These are phyloP conservation scores for Ceratobasidium papillatum DNA, from an alignment of 1,284 basidiomycete genomes.

Conservation along the genomic window DNA sequence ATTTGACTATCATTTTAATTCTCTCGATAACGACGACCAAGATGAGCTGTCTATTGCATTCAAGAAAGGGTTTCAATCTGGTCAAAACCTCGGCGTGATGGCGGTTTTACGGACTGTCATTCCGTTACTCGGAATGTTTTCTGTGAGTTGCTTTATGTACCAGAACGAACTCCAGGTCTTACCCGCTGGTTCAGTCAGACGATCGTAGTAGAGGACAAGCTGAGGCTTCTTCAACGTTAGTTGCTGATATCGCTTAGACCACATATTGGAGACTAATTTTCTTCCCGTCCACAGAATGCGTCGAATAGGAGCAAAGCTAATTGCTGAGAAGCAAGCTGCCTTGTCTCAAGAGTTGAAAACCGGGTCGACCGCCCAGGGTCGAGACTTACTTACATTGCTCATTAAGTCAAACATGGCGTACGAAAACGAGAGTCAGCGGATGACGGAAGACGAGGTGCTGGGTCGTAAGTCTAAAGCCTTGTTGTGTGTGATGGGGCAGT, in stretches of 20 bases:
- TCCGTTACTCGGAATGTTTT: not conserved
- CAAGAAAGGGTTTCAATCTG: constrained; percentile 13
- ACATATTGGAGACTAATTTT: constrained; percentile 18
- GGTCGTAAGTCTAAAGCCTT: constrained; percentile 63
- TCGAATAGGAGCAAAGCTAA: constrained; percentile 46
- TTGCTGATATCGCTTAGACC: constrained; percentile 42
- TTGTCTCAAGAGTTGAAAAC: constrained; percentile 42
- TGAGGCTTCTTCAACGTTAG: constrained; percentile 16
- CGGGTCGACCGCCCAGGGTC: constrained; percentile 46
- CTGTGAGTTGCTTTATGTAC: constrained; percentile 6
- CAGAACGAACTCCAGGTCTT: too few species aligned
- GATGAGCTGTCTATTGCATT: constrained; percentile 9
- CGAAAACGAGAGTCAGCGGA: constrained; percentile 57
- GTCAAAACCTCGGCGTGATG: constrained; percentile 46
- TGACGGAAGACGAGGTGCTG: constrained; percentile 77
- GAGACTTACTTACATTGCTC: constrained; percentile 44
- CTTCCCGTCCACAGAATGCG: constrained; percentile 10
- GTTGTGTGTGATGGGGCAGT: not conserved
- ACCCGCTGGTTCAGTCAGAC: not conserved
- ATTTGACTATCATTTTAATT: constrained; percentile 55
- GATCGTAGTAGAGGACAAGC: not conserved
- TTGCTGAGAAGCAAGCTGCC: constrained; percentile 51
- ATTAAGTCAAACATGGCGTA: constrained; percentile 54
- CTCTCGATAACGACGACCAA: constrained; percentile 18
- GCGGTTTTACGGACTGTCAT: not conserved